Conservation (phyloP, 768 basidiomycete species). For the Arthromyces matolae region DNA sequence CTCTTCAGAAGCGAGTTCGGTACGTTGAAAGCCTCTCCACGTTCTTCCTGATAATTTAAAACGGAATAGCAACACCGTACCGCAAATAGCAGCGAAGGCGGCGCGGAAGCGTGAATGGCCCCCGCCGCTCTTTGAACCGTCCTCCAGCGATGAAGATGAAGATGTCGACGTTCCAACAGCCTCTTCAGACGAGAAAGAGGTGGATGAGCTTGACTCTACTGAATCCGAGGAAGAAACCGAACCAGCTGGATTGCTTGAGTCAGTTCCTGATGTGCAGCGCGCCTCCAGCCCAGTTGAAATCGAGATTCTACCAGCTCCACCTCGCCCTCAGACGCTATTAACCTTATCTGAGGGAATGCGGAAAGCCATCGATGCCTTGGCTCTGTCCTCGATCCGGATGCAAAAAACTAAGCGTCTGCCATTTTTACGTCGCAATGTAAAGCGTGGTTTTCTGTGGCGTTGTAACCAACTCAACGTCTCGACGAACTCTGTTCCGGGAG, state of each 20-base stretch:
- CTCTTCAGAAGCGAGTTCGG: background rate
- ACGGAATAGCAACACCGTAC: background rate
- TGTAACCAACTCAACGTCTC: conserved; percentile 38
- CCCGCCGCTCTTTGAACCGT: background rate
- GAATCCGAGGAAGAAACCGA: conserved; percentile 4
- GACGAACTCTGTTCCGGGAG: conserved; percentile 17
- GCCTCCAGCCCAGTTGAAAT: conserved; percentile 16
- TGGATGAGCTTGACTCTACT: conserved; percentile 1
- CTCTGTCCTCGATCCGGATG: conserved; percentile 31
- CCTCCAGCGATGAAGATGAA: conserved; percentile 9
- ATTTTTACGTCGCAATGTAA: conserved; percentile 53
- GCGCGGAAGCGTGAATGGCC: conserved; percentile 22
- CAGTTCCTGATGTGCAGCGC: conserved; percentile 10
- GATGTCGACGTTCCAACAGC: too few species aligned
- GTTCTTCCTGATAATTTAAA: background rate
- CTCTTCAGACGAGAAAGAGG: conserved; percentile 10
- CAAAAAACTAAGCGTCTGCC: conserved; percentile 42
- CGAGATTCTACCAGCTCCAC: conserved; percentile 16
- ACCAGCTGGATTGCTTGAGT: too few species aligned
- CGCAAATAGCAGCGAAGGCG: conserved; percentile 16
- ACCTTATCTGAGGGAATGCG: conserved; percentile 23
- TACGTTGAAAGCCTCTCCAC: background rate
- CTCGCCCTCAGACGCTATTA: conserved; percentile 3
- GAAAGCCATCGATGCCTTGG: conserved; percentile 30
- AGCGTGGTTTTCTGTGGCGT: conserved; percentile 40